Base-by-base conservation (phyloP, 2,329 filamentous ascomycete genomes). In the Reticulascus tulasneorum region DNA sequence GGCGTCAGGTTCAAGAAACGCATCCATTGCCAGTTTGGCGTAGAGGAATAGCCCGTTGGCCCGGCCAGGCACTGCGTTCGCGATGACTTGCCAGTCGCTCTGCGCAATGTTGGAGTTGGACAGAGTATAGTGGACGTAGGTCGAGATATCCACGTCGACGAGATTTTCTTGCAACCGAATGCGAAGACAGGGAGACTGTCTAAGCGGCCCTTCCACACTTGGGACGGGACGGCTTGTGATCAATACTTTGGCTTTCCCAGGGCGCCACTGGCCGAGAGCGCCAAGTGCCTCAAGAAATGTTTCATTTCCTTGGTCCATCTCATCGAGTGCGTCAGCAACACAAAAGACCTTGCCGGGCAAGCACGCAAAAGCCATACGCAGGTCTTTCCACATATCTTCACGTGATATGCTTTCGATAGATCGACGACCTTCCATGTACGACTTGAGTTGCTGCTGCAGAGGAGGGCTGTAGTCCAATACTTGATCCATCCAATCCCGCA, bases 31-130 rank as follows among this genome's bases (percentile, higher is more conserved):
- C 4, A 71, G 55, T 25, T 56, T 59, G 2, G 66, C 64, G 39
- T 67, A 68, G 5, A 71, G 52, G 37, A 71, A 71, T 2, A 69
- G 45, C 1, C 66, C 66, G n/a, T 64, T 59, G 1, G 60, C 63
- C 5, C 49, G 47, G 4, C 56, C 58, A 4, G 55, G 56, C 4
- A 68, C 52, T 0, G 59, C 55, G 8, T 53, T 36, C 19, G 36
- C 42, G 29, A 54, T 62, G 9, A 42, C 15, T 18, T 28, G 19
- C 33, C 40, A 44, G 7, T 55, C 37, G 3, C 35, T 26, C 18
- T 44, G 26, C 4, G 49, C 23, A 7, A 59, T 46, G 1, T 36
- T 23, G 2, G 44, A 51, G 1, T 25, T 17, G 0, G 20, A 28
- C 0, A 58, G 40, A 0, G 48, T 33, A 17, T 50, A 31, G 2